phyloP scores from a whole-genome alignment of 306 rosid species.

The Carpinus fangiana region DNA sequence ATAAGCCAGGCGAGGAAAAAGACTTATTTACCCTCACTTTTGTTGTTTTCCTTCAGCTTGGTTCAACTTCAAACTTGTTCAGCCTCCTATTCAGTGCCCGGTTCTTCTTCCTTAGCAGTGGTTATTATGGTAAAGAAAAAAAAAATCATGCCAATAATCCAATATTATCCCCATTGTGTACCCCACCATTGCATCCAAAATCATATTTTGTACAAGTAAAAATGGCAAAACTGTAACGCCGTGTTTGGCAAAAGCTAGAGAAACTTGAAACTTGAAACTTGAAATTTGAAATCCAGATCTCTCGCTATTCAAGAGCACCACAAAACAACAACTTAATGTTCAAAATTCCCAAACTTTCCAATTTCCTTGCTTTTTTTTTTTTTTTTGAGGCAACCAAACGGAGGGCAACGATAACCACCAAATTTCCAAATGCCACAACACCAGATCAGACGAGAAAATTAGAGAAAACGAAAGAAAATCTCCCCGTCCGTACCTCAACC shows the following conservation, averaged over 20 bases:
- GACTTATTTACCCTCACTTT: too few species aligned
- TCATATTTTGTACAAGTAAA: too few species aligned
- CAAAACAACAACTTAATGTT: neutral
- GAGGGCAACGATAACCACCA: neutral
- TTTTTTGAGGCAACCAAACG: slow-evolving; percentile 26
- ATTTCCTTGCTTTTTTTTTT: slow-evolving; percentile 14
- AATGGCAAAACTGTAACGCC: neutral
- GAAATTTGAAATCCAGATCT: slow-evolving; percentile 30
- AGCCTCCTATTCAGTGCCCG: too few species aligned
- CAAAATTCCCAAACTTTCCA: neutral
- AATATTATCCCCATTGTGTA: neutral
- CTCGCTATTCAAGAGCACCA: neutral
- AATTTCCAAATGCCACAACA: neutral
- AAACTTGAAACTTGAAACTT: neutral
- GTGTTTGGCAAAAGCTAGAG: slow-evolving; percentile 21
- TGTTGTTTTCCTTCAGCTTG: too few species aligned
- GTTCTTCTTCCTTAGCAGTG: too few species aligned
- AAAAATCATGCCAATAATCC: neutral
- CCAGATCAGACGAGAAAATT: slow-evolving; percentile 37
- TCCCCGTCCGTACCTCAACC: slow-evolving; percentile 20
- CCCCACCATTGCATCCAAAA: neutral
- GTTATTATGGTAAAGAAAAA: too few species aligned
- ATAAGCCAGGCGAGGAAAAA: too few species aligned
- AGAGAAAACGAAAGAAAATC: slow-evolving; percentile 18
- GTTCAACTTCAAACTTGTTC: too few species aligned